phyloP scores from a whole-genome alignment of 139 green algal genomes.

The Nannochloris sp. region DNA sequence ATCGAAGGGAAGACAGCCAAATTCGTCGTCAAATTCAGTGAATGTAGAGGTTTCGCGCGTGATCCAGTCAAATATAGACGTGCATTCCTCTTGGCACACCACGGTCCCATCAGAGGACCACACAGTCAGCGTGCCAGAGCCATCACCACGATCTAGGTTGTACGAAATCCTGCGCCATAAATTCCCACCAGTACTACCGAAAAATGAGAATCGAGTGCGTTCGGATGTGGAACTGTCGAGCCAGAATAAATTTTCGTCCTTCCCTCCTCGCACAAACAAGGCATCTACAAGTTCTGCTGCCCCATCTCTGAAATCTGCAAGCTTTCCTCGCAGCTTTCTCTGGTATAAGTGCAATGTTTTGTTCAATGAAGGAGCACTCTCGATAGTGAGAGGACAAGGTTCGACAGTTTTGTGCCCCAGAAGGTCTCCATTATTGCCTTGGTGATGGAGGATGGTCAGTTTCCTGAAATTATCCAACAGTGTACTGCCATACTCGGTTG shows the following conservation, averaged over 20 bases:
- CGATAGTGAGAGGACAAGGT: neutral
- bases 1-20: slow-evolving; percentile 75
- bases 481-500: slow-evolving; percentile 56
- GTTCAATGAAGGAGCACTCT: neutral
- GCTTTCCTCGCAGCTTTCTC: neutral
- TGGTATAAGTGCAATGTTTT: neutral
- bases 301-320: neutral
- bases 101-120: slow-evolving; percentile 6
- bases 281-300: neutral
- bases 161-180: slow-evolving; percentile 74
- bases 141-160: slow-evolving; percentile 25
- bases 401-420: neutral
- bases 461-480: slow-evolving; percentile 82
- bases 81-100: neutral
- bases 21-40: neutral
- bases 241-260: slow-evolving; percentile 72
- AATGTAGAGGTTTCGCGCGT: slow-evolving; percentile 2
- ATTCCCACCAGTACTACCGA: slow-evolving; percentile 68
- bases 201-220: slow-evolving; percentile 82
- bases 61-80: slow-evolving; percentile 8
- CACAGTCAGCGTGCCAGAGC: neutral
- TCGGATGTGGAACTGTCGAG: slow-evolving; percentile 75
- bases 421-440: neutral
- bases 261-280: neutral
- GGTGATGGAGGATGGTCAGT: slow-evolving; percentile 30